Evolutionary conservation across 2,329 filamentous ascomycete species (phyloP), one percentile per base, ranked within the genome.

Genomic region (Trichothecium roseum): DNA sequence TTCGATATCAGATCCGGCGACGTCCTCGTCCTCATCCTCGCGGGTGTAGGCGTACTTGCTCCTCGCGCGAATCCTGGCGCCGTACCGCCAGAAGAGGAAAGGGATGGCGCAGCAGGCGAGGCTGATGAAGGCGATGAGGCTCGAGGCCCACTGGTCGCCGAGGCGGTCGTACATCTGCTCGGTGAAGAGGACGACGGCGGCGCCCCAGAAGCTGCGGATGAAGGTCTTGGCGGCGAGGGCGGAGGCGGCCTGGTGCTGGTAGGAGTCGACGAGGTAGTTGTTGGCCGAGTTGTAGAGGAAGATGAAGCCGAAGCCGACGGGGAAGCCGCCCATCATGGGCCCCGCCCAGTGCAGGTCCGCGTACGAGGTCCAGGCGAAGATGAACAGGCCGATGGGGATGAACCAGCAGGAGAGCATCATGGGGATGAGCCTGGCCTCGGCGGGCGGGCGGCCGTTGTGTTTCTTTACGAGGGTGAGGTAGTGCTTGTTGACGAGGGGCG

Each of bases 201-300:
- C 85, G 47, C 84, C 85, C 81, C 84, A 91, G 60, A 88, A 81
- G 13, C 74, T 81, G 17, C 84, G 73, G 39, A 89, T 66, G 51
- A 77, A 88, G 0, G 84, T 89, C 66, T 89, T 89, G 28, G 84
- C 83, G 0, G 84, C 84, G 3, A 89, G 70, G 0, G 83, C 84
- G 0, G 81, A 86, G 2, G 85, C 84, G 1, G 85, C 85, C 57
- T 88, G 83, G 59, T 74, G 68, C 56, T 74, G 69, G 59, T 74
- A 75, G 13, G 68, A 69, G 54, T 75, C 71, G 52, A 75, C 71
- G 18, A 83, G 69, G 59, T 84, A 84, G 62, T 83, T 83, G 57
- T 83, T 84, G 47, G 78, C 78, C 8, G 80, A 69, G 62, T 87
- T 87, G 65, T 87, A 88, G 17, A 88, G 64, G 64, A 87, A 86